phyloP scores from a whole-genome alignment of 1,139 yeast species.

The Saccharomyces hybrid region DNA sequence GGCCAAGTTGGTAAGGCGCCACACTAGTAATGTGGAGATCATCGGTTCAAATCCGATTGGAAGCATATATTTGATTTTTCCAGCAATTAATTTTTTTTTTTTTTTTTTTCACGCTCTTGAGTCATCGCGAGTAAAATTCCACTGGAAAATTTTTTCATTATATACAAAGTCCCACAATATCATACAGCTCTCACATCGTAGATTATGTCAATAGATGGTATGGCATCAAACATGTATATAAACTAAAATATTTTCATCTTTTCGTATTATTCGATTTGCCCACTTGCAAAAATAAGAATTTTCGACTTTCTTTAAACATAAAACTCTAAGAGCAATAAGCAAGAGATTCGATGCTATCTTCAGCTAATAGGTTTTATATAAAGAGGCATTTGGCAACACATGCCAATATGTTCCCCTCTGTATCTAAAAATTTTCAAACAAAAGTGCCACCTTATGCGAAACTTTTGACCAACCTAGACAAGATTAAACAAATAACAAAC shows the following conservation, averaged over 20 bases:
- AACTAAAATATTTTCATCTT: not conserved
- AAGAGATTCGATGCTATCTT: constrained; percentile 16
- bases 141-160: not conserved
- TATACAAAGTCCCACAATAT: not conserved
- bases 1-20: constrained; percentile 91
- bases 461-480: constrained; percentile 52
- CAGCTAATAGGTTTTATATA: constrained; percentile 12
- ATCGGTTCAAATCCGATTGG: constrained; percentile 49
- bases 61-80: not conserved
- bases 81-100: constrained; percentile 1
- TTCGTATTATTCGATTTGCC: not conserved
- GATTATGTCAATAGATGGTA: not conserved
- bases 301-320: not conserved
- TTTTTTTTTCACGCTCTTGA: not conserved
- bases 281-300: not conserved
- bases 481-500: constrained; percentile 56
- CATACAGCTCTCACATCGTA: not conserved
- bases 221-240: not conserved
- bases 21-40: constrained; percentile 88
- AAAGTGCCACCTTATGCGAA: constrained; percentile 85
- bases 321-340: not conserved
- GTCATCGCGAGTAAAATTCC: not conserved
- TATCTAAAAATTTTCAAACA: constrained; percentile 54
- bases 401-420: constrained; percentile 30
- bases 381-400: constrained; percentile 30